Conservation (phyloP, 768 basidiomycete species). For the Russula foetens region DNA sequence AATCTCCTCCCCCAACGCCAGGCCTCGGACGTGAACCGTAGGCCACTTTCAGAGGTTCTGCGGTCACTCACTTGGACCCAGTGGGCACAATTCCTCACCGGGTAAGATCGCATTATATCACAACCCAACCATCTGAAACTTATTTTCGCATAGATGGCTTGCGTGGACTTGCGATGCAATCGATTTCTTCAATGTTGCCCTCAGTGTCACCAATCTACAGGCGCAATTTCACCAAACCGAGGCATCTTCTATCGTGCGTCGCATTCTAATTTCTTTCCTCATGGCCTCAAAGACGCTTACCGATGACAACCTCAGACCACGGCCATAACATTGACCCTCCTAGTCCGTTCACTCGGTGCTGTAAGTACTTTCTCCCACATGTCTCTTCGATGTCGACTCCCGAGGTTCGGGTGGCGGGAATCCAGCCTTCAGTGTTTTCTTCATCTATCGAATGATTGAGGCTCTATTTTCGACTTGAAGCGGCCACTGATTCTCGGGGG, state of each 20-base stretch:
- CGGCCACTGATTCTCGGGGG: not conserved
- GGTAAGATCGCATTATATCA: slow-evolving; percentile 28
- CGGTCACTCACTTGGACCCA: slow-evolving; percentile 38
- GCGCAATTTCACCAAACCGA: slow-evolving; percentile 37
- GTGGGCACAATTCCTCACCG: slow-evolving; percentile 46
- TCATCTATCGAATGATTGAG: not conserved
- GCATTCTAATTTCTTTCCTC: not conserved
- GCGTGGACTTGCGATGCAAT: slow-evolving; percentile 85
- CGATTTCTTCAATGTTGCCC: slow-evolving; percentile 77
- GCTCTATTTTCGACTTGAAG: not conserved
- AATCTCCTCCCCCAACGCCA: slow-evolving; percentile 11
- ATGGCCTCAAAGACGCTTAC: not conserved
- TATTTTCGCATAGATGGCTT: slow-evolving; percentile 45
- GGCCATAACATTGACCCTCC: slow-evolving; percentile 83
- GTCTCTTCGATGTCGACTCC: not conserved
- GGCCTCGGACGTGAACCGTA: not conserved
- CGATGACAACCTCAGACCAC: slow-evolving; percentile 39
- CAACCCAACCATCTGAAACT: not conserved
- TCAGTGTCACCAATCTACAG: slow-evolving; percentile 42
- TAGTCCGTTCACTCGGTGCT: slow-evolving; percentile 81
- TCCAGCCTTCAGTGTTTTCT: not conserved
- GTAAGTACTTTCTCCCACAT: slow-evolving; percentile 29
- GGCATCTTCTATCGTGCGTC: slow-evolving; percentile 37
- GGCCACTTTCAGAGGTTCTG: slow-evolving; percentile 36
- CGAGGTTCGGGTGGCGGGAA: not conserved